phyloP scores from a whole-genome alignment of 495 filamentous ascomycete genomes.

The Viridothelium virens region DNA sequence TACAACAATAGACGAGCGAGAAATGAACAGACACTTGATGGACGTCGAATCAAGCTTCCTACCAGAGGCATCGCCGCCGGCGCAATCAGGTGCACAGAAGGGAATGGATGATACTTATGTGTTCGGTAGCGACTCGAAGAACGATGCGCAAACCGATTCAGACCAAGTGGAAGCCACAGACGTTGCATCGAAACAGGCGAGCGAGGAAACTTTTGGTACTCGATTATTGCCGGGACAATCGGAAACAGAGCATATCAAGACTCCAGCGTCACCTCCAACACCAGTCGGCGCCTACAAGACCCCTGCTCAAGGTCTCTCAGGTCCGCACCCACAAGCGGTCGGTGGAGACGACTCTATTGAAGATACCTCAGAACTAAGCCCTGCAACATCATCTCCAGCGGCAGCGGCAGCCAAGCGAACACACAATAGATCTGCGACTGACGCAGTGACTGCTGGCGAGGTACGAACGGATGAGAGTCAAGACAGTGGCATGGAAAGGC shows the following conservation, averaged over 20 bases:
- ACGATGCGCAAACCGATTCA: background rate
- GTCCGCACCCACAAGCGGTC: constrained; percentile 24
- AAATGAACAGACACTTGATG: constrained; percentile 62
- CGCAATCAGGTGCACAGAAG: constrained; percentile 29
- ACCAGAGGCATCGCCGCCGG: constrained; percentile 44
- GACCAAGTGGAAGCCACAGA: background rate
- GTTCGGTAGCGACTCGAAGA: background rate
- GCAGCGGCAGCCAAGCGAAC: background rate
- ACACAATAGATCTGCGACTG: background rate
- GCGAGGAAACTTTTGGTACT: constrained; percentile 15
- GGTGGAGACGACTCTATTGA: constrained; percentile 30
- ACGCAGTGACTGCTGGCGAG: constrained; percentile 17
- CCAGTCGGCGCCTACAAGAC: constrained; percentile 44
- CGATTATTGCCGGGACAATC: background rate
- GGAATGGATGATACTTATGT: constrained; percentile 57
- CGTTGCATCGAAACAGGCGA: constrained; percentile 13
- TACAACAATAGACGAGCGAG: constrained; percentile 52
- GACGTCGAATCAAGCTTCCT: constrained; percentile 86
- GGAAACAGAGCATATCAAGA: background rate
- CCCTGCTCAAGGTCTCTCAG: constrained; percentile 35
- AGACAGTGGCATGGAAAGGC: constrained; percentile 22
- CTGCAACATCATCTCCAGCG: constrained; percentile 32
- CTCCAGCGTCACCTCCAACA: constrained; percentile 35
- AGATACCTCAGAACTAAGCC: constrained; percentile 38
- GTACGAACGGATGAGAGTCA: constrained; percentile 20